phyloP scores from a whole-genome alignment of 495 filamentous ascomycete genomes.

The Hypoxylon fragiforme region DNA sequence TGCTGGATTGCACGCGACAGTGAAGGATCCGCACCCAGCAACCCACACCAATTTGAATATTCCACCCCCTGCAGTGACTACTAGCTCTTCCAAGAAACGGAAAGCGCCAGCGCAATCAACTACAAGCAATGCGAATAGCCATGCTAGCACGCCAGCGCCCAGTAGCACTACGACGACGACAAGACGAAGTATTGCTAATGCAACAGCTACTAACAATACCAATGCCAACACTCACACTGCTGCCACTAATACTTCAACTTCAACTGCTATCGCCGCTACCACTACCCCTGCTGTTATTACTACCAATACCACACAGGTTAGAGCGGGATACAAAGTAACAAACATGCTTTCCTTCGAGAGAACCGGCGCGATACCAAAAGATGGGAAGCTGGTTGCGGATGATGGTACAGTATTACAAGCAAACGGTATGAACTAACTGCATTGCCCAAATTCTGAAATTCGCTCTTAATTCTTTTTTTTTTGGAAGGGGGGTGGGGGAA shows the following conservation, averaged over 20 bases:
- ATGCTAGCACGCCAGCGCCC: constrained; percentile 54
- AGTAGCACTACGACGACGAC: constrained; percentile 42
- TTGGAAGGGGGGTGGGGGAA: no score
- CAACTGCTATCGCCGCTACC: no score
- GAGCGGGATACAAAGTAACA: constrained; percentile 52
- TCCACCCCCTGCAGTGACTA: constrained; percentile 56
- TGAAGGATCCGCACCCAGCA: constrained; percentile 35
- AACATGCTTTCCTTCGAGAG: constrained; percentile 89
- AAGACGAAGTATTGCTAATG: constrained; percentile 40
- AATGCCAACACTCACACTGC: no score
- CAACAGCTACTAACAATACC: constrained; percentile 16
- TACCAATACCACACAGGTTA: neutral
- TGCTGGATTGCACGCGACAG: constrained; percentile 34
- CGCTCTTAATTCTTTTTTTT: no score
- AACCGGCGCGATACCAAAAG: constrained; percentile 65
- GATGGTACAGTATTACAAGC: constrained; percentile 81
- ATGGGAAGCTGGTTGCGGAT: constrained; percentile 83
- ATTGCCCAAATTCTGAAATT: neutral
- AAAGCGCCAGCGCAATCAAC: constrained; percentile 60
- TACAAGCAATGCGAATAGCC: constrained; percentile 35
- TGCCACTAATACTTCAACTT: no score
- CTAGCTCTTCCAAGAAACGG: constrained; percentile 68
- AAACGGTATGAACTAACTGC: constrained; percentile 70
- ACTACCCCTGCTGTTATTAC: neutral
- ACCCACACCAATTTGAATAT: constrained; percentile 47